phyloP scores from a whole-genome alignment of 1,284 basidiomycete genomes.

The Ganoderma resinaceum region DNA sequence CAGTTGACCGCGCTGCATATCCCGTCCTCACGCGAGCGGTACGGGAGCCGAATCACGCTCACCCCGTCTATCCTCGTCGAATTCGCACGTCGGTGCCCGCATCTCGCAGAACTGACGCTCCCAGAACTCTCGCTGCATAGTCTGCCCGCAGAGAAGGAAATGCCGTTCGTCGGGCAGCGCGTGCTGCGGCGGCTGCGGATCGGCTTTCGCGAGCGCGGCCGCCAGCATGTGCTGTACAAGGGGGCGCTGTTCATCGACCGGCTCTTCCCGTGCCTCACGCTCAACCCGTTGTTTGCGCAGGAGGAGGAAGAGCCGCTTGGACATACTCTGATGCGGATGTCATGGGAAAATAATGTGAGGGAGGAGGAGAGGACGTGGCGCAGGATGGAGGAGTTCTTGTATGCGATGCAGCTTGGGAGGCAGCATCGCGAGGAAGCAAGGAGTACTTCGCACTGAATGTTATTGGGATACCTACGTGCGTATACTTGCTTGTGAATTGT shows the following conservation, averaged over 20 bases:
- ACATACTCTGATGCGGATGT: neutral
- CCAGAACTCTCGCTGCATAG: neutral
- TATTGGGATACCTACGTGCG: too few relatives aligned
- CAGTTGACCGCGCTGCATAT: slow-evolving; percentile 10
- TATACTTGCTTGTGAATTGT: too few relatives aligned
- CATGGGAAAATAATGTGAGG: neutral
- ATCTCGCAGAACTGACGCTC: neutral
- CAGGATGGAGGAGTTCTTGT: neutral
- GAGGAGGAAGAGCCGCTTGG: neutral
- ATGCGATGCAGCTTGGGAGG: neutral
- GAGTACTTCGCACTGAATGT: neutral
- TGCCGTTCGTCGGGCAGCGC: slow-evolving; percentile 4
- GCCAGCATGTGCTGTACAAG: neutral
- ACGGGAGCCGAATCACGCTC: neutral
- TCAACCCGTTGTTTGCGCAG: neutral
- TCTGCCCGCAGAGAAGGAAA: neutral
- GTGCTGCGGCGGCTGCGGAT: neutral
- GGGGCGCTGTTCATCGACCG: slow-evolving; percentile 11
- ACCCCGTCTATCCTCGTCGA: neutral
- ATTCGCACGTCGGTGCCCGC: slow-evolving; percentile 1
- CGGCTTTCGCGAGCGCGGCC: neutral
- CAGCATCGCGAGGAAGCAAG: neutral
- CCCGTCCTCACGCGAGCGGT: neutral
- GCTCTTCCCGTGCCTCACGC: slow-evolving; percentile 7
- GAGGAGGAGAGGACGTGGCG: neutral